phyloP scores from a whole-genome alignment of 2,329 filamentous ascomycete genomes.

The Talaromyces sp. region DNA sequence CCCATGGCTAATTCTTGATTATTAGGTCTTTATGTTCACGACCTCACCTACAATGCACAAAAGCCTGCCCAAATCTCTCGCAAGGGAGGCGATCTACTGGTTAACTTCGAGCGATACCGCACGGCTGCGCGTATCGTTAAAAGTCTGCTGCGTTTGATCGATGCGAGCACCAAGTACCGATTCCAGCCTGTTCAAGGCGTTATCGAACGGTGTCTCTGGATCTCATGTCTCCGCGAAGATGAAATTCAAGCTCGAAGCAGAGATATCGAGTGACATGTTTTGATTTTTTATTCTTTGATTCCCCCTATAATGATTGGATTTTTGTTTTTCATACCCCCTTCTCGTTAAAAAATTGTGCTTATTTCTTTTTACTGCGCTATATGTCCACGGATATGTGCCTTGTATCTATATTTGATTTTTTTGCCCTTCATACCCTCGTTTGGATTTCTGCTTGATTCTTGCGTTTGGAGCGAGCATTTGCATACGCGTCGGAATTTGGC shows the following conservation, averaged over 20 bases:
- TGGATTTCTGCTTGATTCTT: conserved; percentile 9
- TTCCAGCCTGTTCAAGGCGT: conserved; percentile 61
- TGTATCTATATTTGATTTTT: conserved; percentile 18
- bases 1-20: background rate
- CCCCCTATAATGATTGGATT: conserved; percentile 18
- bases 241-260: conserved; percentile 56
- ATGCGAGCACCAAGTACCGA: conserved; percentile 64
- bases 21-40: conserved; percentile 64
- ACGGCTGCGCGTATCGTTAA: conserved; percentile 68
- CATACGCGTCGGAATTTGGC: conserved; percentile 13
- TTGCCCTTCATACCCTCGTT: conserved; percentile 13
- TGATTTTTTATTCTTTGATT: conserved; percentile 5
- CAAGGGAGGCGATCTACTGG: conserved; percentile 55
- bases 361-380: conserved; percentile 8
- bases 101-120: conserved; percentile 69
- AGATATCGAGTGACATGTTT: conserved; percentile 40
- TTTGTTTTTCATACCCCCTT: conserved; percentile 22
- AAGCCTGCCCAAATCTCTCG: conserved; percentile 62
- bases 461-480: conserved; percentile 25
- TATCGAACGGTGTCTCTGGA: conserved; percentile 66
- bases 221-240: conserved; percentile 62
- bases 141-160: conserved; percentile 63
- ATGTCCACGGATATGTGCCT: conserved; percentile 2
- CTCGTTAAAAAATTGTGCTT: conserved; percentile 9
- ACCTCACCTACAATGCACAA: conserved; percentile 68